Evolutionary conservation across 2,329 filamentous ascomycete species (phyloP).

Genomic region (Lachnellula hyalina): DNA sequence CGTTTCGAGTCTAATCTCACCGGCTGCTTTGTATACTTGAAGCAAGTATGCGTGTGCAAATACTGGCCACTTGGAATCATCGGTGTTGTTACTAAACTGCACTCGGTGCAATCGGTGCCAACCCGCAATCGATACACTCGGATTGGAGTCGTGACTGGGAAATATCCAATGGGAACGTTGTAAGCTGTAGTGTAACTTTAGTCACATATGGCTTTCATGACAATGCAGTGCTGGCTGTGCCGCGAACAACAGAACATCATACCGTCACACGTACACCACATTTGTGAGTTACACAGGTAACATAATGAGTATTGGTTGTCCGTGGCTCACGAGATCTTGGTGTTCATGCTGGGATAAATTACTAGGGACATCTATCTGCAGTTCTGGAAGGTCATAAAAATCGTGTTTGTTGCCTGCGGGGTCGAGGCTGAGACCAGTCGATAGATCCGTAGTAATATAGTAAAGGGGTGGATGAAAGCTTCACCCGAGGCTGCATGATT

Average conservation of each 20-base stretch:
- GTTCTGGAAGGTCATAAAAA: conserved; percentile 6
- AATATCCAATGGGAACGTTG: background rate
- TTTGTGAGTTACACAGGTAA: background rate
- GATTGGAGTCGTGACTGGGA: background rate
- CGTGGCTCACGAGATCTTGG: background rate
- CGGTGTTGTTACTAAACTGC: background rate
- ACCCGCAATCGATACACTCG: background rate
- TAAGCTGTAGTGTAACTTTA: background rate
- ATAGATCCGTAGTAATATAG: background rate
- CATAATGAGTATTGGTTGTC: background rate
- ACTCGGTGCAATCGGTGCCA: background rate
- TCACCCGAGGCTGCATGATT: background rate
- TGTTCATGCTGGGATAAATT: conserved; percentile 4
- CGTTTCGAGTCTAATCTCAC: background rate
- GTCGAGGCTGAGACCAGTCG: background rate
- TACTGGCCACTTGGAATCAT: too few species aligned
- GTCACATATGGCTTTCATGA: background rate
- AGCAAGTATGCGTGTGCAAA: background rate
- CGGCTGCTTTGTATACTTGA: background rate
- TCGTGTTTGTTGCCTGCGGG: conserved; percentile 1
- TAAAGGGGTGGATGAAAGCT: background rate
- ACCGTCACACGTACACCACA: background rate
- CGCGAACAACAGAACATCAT: background rate
- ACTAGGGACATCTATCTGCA: conserved; percentile 1
- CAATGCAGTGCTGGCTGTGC: background rate